Percentiles rank a stretch among this genome's conserved stretches.
These are phyloP conservation scores for Rhizopus microsporus DNA, from an alignment of 371 early-diverging fungal species.

Conservation along the genomic window DNA sequence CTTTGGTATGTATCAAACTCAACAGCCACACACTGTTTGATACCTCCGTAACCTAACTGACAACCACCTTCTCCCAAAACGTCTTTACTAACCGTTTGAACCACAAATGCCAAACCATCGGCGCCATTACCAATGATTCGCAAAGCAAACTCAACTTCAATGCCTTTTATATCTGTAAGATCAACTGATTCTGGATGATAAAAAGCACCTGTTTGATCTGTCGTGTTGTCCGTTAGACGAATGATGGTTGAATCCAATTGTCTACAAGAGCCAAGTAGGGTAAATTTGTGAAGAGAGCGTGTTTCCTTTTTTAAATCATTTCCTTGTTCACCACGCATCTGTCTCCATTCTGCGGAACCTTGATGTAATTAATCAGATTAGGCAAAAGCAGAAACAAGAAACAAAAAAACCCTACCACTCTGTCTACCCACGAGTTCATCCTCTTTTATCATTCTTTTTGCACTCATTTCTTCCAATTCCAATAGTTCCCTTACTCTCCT, in stretches of 20 bases:
- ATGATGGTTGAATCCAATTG: not conserved
- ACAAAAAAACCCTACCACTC: constrained; percentile 36
- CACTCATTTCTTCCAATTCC: constrained; percentile 37
- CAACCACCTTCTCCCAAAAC: constrained; percentile 50
- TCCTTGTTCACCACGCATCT: constrained; percentile 44
- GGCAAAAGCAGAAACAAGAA: not conserved
- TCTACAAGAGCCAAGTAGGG: constrained; percentile 6
- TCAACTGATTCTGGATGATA: constrained; percentile 17
- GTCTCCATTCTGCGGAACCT: constrained; percentile 57
- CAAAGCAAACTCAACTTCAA: constrained; percentile 40
- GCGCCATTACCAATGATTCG: constrained; percentile 43
- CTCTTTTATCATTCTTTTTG: constrained; percentile 21
- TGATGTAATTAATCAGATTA: not conserved
- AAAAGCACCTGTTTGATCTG: constrained; percentile 32
- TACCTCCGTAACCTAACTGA: constrained; percentile 48
- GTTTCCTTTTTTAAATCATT: constrained; percentile 3
- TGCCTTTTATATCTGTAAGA: constrained; percentile 18
- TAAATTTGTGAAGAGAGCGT: not conserved
- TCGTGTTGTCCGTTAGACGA: constrained; percentile 24
- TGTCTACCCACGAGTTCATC: constrained; percentile 54
- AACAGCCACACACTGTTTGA: constrained; percentile 49
- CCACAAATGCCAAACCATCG: constrained; percentile 50
- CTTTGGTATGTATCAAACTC: constrained; percentile 61
- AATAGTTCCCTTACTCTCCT: constrained; percentile 41
- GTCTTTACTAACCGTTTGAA: constrained; percentile 24